Evolutionary conservation across 768 basidiomycete species (phyloP).

Genomic region (Boletus eberwhitei): DNA sequence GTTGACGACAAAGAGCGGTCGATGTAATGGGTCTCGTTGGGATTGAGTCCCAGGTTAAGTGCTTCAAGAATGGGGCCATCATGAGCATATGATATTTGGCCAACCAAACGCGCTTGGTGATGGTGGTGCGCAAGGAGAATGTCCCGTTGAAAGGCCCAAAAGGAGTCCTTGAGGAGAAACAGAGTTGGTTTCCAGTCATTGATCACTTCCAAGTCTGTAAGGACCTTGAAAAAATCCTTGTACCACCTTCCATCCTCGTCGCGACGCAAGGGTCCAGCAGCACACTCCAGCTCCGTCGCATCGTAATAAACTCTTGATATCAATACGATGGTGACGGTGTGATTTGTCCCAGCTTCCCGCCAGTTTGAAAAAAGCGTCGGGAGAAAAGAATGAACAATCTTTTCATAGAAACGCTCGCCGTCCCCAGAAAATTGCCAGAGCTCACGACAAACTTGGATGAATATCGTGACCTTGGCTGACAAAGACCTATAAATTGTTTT

Average conservation of each 20-base stretch:
- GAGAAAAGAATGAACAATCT: conserved; percentile 96
- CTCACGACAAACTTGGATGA: conserved; percentile 94
- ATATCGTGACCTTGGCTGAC: conserved; percentile 88
- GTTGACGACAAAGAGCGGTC: conserved; percentile 92
- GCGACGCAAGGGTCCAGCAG: conserved; percentile 73
- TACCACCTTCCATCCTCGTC: conserved; percentile 81
- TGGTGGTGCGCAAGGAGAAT: conserved; percentile 89
- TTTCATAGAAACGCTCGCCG: conserved; percentile 93
- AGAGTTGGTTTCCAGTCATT: conserved; percentile 86
- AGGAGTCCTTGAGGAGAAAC: conserved; percentile 81
- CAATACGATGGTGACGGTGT: conserved; percentile 91
- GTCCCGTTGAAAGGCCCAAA: conserved; percentile 88
- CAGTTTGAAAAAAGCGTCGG: conserved; percentile 85
- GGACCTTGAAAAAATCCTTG: conserved; percentile 96
- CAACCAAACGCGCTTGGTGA: conserved; percentile 74
- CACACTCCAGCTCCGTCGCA: conserved; percentile 71
- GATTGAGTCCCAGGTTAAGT: conserved; percentile 87
- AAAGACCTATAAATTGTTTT: conserved; percentile 87
- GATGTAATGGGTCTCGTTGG: conserved; percentile 91
- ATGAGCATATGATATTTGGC: conserved; percentile 79
- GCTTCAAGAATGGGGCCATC: conserved; percentile 96
- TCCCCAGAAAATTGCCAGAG: conserved; percentile 97
- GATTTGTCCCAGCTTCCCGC: conserved; percentile 82
- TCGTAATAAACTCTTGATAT: conserved; percentile 93
- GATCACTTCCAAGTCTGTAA: conserved; percentile 87